These are phyloP conservation scores for Boletus huronensis DNA, from an alignment of 768 basidiomycete species.

Conservation along the genomic window DNA sequence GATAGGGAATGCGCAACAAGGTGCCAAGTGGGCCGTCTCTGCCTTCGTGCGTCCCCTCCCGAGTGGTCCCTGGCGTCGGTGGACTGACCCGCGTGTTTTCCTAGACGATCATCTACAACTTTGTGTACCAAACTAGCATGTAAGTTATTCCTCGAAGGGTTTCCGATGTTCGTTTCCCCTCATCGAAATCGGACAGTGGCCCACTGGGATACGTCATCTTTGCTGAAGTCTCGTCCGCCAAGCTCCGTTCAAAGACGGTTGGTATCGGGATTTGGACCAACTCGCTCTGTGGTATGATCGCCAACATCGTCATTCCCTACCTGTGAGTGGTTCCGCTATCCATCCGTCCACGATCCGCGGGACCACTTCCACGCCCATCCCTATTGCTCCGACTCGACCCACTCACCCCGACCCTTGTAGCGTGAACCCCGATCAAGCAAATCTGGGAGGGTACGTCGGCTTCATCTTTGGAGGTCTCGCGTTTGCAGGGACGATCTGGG, in stretches of 20 bases:
- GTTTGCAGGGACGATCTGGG: conserved; percentile 20
- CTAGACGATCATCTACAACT: conserved; percentile 31
- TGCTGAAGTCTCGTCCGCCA: conserved; percentile 28
- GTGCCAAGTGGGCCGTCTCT: conserved; percentile 22
- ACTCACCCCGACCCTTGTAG: conserved; percentile 2
- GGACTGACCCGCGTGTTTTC: background rate
- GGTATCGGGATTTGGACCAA: conserved; percentile 25
- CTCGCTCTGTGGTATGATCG: conserved; percentile 25
- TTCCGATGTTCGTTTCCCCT: background rate
- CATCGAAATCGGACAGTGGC: conserved; percentile 14
- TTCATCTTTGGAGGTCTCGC: conserved; percentile 28
- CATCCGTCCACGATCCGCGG: background rate
- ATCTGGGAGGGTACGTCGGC: conserved; percentile 28
- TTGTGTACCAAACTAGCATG: conserved; percentile 28
- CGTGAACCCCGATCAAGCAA: conserved; percentile 27
- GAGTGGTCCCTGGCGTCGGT: background rate
- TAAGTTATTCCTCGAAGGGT: background rate
- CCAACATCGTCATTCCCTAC: conserved; percentile 27
- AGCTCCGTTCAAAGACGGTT: conserved; percentile 31
- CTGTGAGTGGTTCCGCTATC: conserved; percentile 18
- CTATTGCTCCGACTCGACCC: background rate
- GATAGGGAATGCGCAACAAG: conserved; percentile 11
- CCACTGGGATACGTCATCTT: conserved; percentile 29
- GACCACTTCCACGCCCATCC: no score
- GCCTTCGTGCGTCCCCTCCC: conserved; percentile 16